A percentile compares a stretch with the other conserved stretches of the same genome.
Conservation (phyloP, 805 yeast genomes). For the Lipomyces mesembrius region DNA sequence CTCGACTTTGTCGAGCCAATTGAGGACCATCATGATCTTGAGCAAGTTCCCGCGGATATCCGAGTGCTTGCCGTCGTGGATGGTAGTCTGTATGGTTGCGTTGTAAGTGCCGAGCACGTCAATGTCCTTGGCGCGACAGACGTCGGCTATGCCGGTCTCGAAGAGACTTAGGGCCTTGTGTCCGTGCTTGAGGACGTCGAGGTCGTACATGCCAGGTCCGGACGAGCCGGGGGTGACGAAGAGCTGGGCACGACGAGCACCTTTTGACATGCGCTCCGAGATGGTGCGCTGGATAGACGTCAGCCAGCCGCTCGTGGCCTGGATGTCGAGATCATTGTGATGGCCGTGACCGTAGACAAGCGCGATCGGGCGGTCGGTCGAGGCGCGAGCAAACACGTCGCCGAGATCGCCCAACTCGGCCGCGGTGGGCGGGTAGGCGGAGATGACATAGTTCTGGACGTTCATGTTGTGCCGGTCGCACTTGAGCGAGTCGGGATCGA, state of each 20-base stretch:
- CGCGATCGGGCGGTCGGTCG: conserved; percentile 23
- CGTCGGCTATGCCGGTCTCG: conserved; percentile 27
- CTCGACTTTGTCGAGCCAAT: conserved; percentile 31
- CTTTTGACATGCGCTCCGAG: conserved; percentile 24
- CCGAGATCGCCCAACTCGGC: conserved; percentile 32
- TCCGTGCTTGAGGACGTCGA: conserved; percentile 33
- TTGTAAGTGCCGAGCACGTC: conserved; percentile 36
- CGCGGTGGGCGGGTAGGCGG: conserved; percentile 34
- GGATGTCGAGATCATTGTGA: conserved; percentile 31
- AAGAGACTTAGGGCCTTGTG: conserved; percentile 29
- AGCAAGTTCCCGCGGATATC: conserved; percentile 34
- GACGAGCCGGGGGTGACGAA: conserved; percentile 37
- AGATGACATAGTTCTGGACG: conserved; percentile 36
- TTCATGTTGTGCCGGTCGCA: conserved; percentile 28
- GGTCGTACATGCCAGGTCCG: conserved; percentile 36
- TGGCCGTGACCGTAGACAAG: conserved; percentile 36
- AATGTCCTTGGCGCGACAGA: conserved; percentile 20
- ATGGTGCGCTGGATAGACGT: conserved; percentile 35
- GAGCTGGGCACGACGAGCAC: conserved; percentile 29
- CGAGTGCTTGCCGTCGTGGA: conserved; percentile 35
- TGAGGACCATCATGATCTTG: conserved; percentile 35
- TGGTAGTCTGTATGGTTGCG: conserved; percentile 31
- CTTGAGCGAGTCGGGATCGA: conserved; percentile 26
- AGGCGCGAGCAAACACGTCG: conserved; percentile 21
- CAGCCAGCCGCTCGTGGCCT: conserved; percentile 35